phyloP scores from a whole-genome alignment of 805 yeast species.

The Suhomyces prunicola region DNA sequence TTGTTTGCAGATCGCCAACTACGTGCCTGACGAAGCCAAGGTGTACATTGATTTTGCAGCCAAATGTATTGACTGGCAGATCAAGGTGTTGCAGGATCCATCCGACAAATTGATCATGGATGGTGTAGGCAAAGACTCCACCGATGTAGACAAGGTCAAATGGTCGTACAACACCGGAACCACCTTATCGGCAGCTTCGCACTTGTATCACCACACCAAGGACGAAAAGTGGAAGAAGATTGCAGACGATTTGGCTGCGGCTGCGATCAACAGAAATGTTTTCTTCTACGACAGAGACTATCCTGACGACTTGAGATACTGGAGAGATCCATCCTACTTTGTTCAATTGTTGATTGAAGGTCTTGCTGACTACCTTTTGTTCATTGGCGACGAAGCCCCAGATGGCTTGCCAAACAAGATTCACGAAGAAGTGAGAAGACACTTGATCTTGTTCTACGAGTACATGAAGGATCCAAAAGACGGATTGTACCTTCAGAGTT shows the following conservation, averaged over 20 bases:
- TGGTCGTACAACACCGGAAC: constrained; percentile 71
- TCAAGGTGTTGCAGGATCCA: constrained; percentile 49
- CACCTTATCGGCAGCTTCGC: constrained; percentile 52
- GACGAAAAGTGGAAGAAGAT: constrained; percentile 49
- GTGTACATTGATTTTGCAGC: constrained; percentile 57
- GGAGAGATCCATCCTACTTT: constrained; percentile 64
- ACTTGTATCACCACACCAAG: constrained; percentile 48
- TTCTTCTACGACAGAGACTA: constrained; percentile 66
- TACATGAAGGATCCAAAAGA: constrained; percentile 56
- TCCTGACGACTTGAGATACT: constrained; percentile 50
- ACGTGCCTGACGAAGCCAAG: constrained; percentile 46
- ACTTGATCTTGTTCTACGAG: constrained; percentile 54
- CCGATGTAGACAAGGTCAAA: constrained; percentile 47
- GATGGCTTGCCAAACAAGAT: constrained; percentile 33
- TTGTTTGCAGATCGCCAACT: constrained; percentile 53
- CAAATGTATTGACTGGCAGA: constrained; percentile 57
- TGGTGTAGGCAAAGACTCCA: constrained; percentile 51
- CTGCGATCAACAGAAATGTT: constrained; percentile 54
- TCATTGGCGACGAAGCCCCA: constrained; percentile 42
- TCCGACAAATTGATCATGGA: constrained; percentile 56
- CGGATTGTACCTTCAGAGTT: constrained; percentile 56
- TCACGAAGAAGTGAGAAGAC: constrained; percentile 48
- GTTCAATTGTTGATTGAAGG: constrained; percentile 66
- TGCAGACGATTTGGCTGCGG: constrained; percentile 50
- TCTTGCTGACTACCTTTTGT: constrained; percentile 58